A percentile compares a stretch with the other conserved stretches of the same genome.
These are phyloP conservation scores for Dactylellina leptospora DNA, from an alignment of 2,329 filamentous ascomycete species.

Conservation along the genomic window DNA sequence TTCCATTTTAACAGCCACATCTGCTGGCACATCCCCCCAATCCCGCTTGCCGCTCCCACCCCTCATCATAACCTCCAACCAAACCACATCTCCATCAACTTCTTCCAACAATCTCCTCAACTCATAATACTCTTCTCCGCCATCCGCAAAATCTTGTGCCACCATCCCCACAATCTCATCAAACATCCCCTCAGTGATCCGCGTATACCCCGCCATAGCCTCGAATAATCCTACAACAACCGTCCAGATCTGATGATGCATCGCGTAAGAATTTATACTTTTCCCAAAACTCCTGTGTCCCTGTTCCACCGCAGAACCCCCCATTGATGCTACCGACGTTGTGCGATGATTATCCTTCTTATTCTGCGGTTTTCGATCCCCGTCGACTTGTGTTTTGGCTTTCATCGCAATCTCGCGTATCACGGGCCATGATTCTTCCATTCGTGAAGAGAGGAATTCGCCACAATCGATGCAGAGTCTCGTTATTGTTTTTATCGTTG, in stretches of 20 bases:
- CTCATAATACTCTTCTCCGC: conserved; percentile 57
- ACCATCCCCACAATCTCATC: conserved; percentile 75
- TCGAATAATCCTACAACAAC: conserved; percentile 69
- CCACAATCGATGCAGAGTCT: conserved; percentile 76
- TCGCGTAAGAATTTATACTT: conserved; percentile 35
- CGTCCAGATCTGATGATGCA: conserved; percentile 69
- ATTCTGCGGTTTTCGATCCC: conserved; percentile 28
- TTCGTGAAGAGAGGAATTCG: conserved; percentile 79
- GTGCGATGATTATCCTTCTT: no score
- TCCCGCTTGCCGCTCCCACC: conserved; percentile 56
- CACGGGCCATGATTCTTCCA: conserved; percentile 76
- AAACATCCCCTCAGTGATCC: conserved; percentile 73
- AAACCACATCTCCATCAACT: conserved; percentile 78
- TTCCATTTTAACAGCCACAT: conserved; percentile 60
- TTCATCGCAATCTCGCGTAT: conserved; percentile 60
- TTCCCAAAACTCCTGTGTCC: neutral
- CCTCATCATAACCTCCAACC: conserved; percentile 70
- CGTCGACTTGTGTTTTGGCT: conserved; percentile 35
- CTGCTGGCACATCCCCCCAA: conserved; percentile 62
- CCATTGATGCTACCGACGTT: no score
- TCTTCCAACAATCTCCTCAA: conserved; percentile 69
- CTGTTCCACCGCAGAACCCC: conserved; percentile 15
- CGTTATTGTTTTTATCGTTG: conserved; percentile 74
- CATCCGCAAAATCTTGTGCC: conserved; percentile 62
- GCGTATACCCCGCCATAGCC: conserved; percentile 70